These are phyloP conservation scores for Thermoascus crustaceus DNA, from an alignment of 2,329 filamentous ascomycete genomes.

Conservation along the genomic window DNA sequence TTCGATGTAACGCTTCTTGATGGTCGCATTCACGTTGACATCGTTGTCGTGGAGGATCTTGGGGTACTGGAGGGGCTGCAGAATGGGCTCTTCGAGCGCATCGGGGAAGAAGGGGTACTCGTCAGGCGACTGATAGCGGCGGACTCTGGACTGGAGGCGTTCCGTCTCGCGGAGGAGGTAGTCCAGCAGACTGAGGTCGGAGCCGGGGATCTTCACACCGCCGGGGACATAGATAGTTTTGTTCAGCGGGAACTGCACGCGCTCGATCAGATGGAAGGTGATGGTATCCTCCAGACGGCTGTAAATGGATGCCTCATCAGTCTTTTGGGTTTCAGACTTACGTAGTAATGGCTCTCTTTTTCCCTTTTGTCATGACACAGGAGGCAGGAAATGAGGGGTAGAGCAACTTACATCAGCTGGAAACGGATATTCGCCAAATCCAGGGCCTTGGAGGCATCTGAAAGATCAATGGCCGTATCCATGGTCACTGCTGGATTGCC, in stretches of 20 bases:
- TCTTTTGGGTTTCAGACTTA: neutral
- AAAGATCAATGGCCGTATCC: slow-evolving; percentile 85
- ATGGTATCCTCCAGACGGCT: slow-evolving; percentile 97
- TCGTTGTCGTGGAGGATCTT: slow-evolving; percentile 77
- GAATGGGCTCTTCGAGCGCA: slow-evolving; percentile 67
- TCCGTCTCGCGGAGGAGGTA: slow-evolving; percentile 91
- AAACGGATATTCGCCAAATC: slow-evolving; percentile 89
- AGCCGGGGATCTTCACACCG: slow-evolving; percentile 68
- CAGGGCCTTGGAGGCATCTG: slow-evolving; percentile 73
- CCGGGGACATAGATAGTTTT: slow-evolving; percentile 74
- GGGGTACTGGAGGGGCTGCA: slow-evolving; percentile 84
- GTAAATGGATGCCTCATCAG: slow-evolving; percentile 6
- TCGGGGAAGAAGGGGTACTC: slow-evolving; percentile 96
- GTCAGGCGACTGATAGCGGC: slow-evolving; percentile 91
- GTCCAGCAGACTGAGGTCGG: slow-evolving; percentile 74
- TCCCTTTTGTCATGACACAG: slow-evolving; percentile 4
- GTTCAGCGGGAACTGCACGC: slow-evolving; percentile 95
- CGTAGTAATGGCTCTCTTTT: neutral
- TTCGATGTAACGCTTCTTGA: slow-evolving; percentile 77
- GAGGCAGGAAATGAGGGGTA: slow-evolving; percentile 3
- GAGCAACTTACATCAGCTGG: slow-evolving; percentile 72
- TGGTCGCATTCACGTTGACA: slow-evolving; percentile 81
- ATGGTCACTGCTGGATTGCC: slow-evolving; percentile 42
- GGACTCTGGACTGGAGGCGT: slow-evolving; percentile 81
- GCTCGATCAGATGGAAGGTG: slow-evolving; percentile 92